Percentiles rank a stretch among this genome's conserved stretches.
Conservation (phyloP, 805 yeast genomes). For the Kodamaea fukazawae region DNA sequence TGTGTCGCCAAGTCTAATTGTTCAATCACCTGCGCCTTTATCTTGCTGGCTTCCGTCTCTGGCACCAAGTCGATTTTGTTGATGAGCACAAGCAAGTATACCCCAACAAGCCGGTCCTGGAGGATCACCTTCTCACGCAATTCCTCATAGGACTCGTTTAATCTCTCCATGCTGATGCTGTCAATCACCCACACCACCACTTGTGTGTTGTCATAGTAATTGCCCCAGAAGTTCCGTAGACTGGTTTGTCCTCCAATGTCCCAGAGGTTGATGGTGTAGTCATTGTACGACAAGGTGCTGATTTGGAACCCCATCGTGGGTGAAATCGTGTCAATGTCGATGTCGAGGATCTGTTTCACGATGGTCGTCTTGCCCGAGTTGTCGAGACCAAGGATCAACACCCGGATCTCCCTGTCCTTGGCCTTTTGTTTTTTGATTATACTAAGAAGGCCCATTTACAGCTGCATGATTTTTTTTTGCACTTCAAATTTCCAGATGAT, state of each 20-base stretch:
- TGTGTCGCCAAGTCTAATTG: constrained; percentile 19
- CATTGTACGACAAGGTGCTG: constrained; percentile 47
- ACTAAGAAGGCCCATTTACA: constrained; percentile 82
- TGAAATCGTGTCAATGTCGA: constrained; percentile 54
- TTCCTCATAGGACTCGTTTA: constrained; percentile 64
- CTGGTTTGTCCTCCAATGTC: constrained; percentile 73
- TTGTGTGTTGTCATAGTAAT: constrained; percentile 80
- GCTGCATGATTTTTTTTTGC: constrained; percentile 1
- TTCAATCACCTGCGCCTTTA: constrained; percentile 11
- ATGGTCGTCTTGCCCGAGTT: constrained; percentile 91
- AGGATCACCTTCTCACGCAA: constrained; percentile 54
- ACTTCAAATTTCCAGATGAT: constrained; percentile 1
- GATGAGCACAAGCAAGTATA: constrained; percentile 62
- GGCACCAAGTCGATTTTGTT: constrained; percentile 69
- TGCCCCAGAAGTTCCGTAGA: constrained; percentile 56
- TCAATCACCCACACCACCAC: constrained; percentile 86
- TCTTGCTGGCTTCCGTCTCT: constrained; percentile 16
- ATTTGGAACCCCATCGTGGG: constrained; percentile 94
- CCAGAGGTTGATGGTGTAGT: constrained; percentile 63
- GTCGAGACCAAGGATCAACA: constrained; percentile 80
- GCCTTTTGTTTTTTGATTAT: constrained; percentile 79
- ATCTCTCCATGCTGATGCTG: constrained; percentile 54
- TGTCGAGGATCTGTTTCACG: constrained; percentile 53
- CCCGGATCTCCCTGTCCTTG: constrained; percentile 73
- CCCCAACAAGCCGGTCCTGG: constrained; percentile 70